These are phyloP conservation scores for Meyerozyma guilliermondii DNA, from an alignment of 1,139 yeast genomes.

Conservation along the genomic window DNA sequence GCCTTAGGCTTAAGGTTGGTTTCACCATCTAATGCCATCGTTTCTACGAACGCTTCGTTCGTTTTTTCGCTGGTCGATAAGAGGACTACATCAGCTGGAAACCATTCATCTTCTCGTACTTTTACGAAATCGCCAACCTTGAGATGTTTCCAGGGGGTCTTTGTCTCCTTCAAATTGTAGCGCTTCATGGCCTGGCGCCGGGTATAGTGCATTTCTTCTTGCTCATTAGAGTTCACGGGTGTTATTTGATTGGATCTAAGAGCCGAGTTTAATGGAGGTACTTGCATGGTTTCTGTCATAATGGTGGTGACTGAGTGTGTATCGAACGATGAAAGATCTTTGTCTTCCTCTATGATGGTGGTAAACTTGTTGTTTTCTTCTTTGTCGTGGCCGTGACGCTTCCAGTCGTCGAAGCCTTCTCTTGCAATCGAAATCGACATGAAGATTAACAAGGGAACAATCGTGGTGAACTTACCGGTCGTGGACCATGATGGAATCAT, in stretches of 20 bases:
- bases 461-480: constrained; percentile 94
- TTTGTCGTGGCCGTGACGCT: constrained; percentile 80
- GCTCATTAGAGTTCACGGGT: not conserved
- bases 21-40: constrained; percentile 98
- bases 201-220: not conserved
- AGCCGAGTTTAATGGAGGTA: not conserved
- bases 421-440: constrained; percentile 87
- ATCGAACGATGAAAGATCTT: constrained; percentile 24
- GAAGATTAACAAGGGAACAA: constrained; percentile 79
- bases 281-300: constrained; percentile 29
- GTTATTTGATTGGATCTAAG: not conserved
- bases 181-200: constrained; percentile 17
- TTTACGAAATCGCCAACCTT: constrained; percentile 80
- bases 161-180: constrained; percentile 29
- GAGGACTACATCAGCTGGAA: constrained; percentile 84
- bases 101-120: constrained; percentile 77
- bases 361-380: constrained; percentile 71
- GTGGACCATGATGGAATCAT: constrained; percentile 98
- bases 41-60: constrained; percentile 80
- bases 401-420: constrained; percentile 91
- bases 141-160: constrained; percentile 65
- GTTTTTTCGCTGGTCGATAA: constrained; percentile 55
- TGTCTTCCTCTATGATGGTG: constrained; percentile 32
- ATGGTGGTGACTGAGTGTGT: constrained; percentile 35
- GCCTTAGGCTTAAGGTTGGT: constrained; percentile 76